These are phyloP conservation scores for Bacterosira constricta DNA, from an alignment of 108 stramenopile species.

Conservation along the genomic window DNA sequence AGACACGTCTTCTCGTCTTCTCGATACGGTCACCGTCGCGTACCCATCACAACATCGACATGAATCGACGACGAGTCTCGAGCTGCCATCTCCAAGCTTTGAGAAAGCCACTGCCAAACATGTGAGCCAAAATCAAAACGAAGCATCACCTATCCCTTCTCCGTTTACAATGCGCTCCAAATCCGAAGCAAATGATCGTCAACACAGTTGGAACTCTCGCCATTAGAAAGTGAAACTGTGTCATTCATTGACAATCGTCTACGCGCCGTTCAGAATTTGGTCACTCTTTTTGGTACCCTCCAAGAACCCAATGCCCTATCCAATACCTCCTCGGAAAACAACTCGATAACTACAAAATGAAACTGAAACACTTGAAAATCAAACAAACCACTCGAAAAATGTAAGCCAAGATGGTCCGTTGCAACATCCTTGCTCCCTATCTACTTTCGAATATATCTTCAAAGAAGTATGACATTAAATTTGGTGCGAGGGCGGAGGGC, in stretches of 20 bases:
- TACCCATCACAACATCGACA: too few relatives aligned
- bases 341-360: not conserved
- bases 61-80: too few relatives aligned
- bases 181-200: slow-evolving; percentile 43
- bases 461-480: slow-evolving; percentile 43
- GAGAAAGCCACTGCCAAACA: too few relatives aligned
- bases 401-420: slow-evolving; percentile 44
- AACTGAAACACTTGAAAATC: not conserved
- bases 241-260: slow-evolving; percentile 50
- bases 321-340: not conserved
- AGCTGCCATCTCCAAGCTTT: too few relatives aligned
- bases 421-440: slow-evolving; percentile 34
- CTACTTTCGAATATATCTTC: slow-evolving; percentile 26
- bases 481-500: slow-evolving; percentile 31
- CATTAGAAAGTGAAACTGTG: slow-evolving; percentile 48
- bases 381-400: slow-evolving; percentile 28
- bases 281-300: slow-evolving; percentile 23
- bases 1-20: too few relatives aligned
- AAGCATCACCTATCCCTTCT: not conserved
- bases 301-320: not conserved
- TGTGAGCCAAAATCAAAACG: not conserved
- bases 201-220: slow-evolving; percentile 44
- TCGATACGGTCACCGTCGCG: too few relatives aligned
- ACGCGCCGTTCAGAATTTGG: slow-evolving; percentile 52
- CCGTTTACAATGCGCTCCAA: slow-evolving; percentile 41